A percentile compares a stretch with the other conserved stretches of the same genome.
Conservation (phyloP, 495 filamentous ascomycete genomes). For the Aspergillus steynii region DNA sequence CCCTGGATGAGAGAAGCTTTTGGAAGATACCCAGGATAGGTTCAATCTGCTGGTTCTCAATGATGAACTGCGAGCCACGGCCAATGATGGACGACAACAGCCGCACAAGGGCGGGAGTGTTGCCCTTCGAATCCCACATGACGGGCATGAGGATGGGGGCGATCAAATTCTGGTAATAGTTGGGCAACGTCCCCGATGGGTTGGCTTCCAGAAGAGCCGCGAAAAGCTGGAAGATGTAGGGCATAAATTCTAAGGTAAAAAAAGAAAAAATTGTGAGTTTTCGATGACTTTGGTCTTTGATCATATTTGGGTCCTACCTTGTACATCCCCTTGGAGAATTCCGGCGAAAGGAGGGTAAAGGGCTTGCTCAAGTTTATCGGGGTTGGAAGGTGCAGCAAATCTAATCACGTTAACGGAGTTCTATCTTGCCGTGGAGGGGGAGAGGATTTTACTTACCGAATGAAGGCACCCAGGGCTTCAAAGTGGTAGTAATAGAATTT, state of each 20-base stretch:
- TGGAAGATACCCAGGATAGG: conserved; percentile 90
- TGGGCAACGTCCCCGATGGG: conserved; percentile 67
- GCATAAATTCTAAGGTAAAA: conserved; percentile 73
- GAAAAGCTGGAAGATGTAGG: conserved; percentile 95
- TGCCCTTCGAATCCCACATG: conserved; percentile 88
- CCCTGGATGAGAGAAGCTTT: conserved; percentile 71
- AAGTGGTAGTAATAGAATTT: conserved; percentile 99
- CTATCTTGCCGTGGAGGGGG: not conserved
- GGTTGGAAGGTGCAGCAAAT: conserved; percentile 66
- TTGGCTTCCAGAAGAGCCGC: conserved; percentile 84
- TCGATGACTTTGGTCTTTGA: not conserved
- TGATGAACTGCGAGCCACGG: conserved; percentile 68
- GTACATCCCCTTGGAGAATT: conserved; percentile 76
- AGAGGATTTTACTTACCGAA: conserved; percentile 54
- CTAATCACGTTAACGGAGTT: conserved; percentile 33
- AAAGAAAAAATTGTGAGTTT: conserved; percentile 10
- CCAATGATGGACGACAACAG: conserved; percentile 82
- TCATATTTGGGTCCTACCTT: conserved; percentile 51
- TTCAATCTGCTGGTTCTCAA: conserved; percentile 74
- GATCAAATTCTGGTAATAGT: conserved; percentile 75
- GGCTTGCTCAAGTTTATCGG: conserved; percentile 70
- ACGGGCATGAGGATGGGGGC: conserved; percentile 69
- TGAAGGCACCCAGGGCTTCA: conserved; percentile 92
- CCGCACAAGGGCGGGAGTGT: conserved; percentile 85
- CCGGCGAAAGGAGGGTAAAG: conserved; percentile 76